These are phyloP conservation scores for Hypsizygus marmoreus DNA, from an alignment of 768 basidiomycete species.

Conservation along the genomic window DNA sequence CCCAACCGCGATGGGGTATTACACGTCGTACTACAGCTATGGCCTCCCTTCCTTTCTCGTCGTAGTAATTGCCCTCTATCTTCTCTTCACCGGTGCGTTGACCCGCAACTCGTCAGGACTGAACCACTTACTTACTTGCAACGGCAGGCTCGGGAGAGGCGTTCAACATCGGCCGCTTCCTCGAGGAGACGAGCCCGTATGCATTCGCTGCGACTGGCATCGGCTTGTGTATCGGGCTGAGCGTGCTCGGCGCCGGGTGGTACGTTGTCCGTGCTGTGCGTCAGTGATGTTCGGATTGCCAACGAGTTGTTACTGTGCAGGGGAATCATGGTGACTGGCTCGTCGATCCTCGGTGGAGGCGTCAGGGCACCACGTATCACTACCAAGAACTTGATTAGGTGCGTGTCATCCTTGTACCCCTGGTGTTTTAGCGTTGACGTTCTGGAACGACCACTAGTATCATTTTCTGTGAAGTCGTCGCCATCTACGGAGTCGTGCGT, in stretches of 20 bases:
- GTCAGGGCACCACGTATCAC: conserved; percentile 91
- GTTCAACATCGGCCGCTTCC: conserved; percentile 92
- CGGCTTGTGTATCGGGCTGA: conserved; percentile 90
- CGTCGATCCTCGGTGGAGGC: conserved; percentile 96
- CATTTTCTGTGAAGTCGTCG: conserved; percentile 99
- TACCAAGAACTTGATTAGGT: conserved; percentile 98
- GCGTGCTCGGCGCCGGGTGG: conserved; percentile 96
- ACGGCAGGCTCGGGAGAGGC: conserved; percentile 77
- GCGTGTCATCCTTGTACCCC: conserved; percentile 15
- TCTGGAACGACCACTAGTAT: conserved; percentile 59
- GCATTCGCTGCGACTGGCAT: conserved; percentile 91
- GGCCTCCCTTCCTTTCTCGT: conserved; percentile 69
- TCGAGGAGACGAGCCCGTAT: conserved; percentile 93
- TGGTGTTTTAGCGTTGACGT: not conserved
- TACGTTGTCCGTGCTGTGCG: conserved; percentile 37
- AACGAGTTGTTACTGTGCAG: too few relatives aligned
- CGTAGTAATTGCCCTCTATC: conserved; percentile 74
- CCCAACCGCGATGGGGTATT: conserved; percentile 44
- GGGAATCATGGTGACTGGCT: conserved; percentile 97
- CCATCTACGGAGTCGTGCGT: conserved; percentile 94
- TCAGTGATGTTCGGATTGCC: conserved; percentile 14
- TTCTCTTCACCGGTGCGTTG: conserved; percentile 82
- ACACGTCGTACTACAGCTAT: conserved; percentile 60
- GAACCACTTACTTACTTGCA: not conserved
- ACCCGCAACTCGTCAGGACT: not conserved